A percentile compares a stretch with the other conserved stretches of the same genome.
phyloP scores from a whole-genome alignment of 2,329 filamentous ascomycete genomes.

The Trichophyton mentagrophytes region DNA sequence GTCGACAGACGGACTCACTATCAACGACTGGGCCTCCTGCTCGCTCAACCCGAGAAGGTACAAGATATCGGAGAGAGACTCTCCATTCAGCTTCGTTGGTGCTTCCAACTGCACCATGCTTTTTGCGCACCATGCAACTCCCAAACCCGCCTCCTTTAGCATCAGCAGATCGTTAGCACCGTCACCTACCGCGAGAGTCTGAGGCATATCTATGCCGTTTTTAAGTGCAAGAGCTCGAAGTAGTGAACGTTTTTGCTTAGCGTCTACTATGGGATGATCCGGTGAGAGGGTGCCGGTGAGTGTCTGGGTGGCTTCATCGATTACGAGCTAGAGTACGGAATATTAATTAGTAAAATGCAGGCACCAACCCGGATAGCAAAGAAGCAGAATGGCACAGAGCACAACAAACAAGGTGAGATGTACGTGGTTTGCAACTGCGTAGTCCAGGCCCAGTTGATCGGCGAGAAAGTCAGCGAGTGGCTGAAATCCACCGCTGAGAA shows the following conservation, averaged over 20 bases:
- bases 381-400: neutral
- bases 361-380: neutral
- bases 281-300: conserved; percentile 47
- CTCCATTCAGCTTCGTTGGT: conserved; percentile 46
- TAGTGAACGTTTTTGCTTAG: conserved; percentile 44
- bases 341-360: conserved; percentile 3
- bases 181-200: conserved; percentile 49
- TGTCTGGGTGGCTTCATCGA: conserved; percentile 33
- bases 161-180: conserved; percentile 54
- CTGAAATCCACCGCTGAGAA: conserved; percentile 83
- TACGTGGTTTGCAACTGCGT: conserved; percentile 78
- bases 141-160: conserved; percentile 49
- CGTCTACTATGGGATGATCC: conserved; percentile 45
- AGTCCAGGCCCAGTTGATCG: conserved; percentile 65
- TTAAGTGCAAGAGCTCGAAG: conserved; percentile 43
- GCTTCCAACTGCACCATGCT: conserved; percentile 50
- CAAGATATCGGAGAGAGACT: conserved; percentile 45
- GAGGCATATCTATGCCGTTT: conserved; percentile 41
- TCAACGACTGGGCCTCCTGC: conserved; percentile 38
- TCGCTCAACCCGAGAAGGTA: conserved; percentile 44
- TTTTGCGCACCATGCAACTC: conserved; percentile 53
- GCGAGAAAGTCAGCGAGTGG: conserved; percentile 82
- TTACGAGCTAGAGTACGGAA: conserved; percentile 31
- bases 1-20: neutral
- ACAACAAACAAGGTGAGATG: conserved; percentile 10